Conservation (phyloP, 2,329 filamentous ascomycete genomes). For the Chrysosporium queenslandicum region DNA sequence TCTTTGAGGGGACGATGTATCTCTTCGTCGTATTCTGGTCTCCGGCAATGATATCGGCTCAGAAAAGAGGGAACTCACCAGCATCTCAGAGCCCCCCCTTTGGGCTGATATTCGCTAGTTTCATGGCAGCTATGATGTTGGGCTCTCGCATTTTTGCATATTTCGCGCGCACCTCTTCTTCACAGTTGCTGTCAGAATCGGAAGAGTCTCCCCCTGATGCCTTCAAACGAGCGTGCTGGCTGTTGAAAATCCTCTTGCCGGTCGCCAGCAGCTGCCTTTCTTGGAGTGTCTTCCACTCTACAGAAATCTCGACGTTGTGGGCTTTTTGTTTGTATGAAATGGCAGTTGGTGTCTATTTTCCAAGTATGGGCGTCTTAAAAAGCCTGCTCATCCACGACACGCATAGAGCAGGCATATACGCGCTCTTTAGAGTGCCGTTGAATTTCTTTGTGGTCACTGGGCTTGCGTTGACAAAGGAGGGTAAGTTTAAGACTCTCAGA, state of each 20-base stretch:
- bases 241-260: conserved; percentile 33
- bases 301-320: conserved; percentile 43
- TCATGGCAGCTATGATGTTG: conserved; percentile 52
- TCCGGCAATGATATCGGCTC: conserved; percentile 42
- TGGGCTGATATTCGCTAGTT: conserved; percentile 33
- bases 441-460: conserved; percentile 49
- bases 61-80: conserved; percentile 16
- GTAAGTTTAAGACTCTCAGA: conserved; percentile 16
- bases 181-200: neutral
- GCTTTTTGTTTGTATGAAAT: conserved; percentile 49
- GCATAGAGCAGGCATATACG: conserved; percentile 46
- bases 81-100: conserved; percentile 32
- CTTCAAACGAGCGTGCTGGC: conserved; percentile 23
- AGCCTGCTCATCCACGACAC: conserved; percentile 46
- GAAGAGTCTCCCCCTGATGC: conserved; percentile 20
- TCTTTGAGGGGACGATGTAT: conserved; percentile 54
- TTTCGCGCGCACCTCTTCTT: conserved; percentile 19
- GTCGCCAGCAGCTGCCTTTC: conserved; percentile 34
- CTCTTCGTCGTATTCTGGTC: conserved; percentile 56
- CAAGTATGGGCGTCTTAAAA: conserved; percentile 47
- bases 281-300: conserved; percentile 33
- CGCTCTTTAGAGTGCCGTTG: conserved; percentile 48
- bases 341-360: conserved; percentile 50
- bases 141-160: conserved; percentile 47
- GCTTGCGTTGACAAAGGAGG: conserved; percentile 40